These are phyloP conservation scores for Calonectria fujianensis DNA, from an alignment of 2,329 filamentous ascomycete genomes.

Conservation along the genomic window DNA sequence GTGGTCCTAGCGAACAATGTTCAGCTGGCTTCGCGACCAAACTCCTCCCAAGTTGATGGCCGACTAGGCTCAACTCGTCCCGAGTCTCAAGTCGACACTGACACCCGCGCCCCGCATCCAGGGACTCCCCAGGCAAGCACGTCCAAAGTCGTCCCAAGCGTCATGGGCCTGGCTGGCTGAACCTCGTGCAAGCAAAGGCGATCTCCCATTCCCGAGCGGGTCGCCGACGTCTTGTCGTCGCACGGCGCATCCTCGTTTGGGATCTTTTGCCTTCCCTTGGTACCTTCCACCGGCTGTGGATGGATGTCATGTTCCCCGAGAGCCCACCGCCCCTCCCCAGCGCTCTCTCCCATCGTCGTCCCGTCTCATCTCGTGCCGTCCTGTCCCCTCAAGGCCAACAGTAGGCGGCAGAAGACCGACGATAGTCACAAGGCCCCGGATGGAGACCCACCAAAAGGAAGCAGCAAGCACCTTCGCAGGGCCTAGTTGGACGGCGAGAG, in stretches of 20 bases:
- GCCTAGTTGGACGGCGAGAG: slow-evolving; percentile 40
- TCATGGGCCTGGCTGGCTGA: slow-evolving; percentile 48
- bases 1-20: slow-evolving; percentile 20
- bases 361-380: slow-evolving; percentile 26
- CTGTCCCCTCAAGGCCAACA: slow-evolving; percentile 13
- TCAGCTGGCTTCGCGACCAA: slow-evolving; percentile 38
- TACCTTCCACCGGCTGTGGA: neutral
- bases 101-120: slow-evolving; percentile 35
- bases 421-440: slow-evolving; percentile 30
- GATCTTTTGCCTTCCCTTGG: slow-evolving; percentile 11
- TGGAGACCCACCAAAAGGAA: slow-evolving; percentile 38
- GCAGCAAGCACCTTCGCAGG: slow-evolving; percentile 38
- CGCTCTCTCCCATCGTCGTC: neutral
- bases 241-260: slow-evolving; percentile 28
- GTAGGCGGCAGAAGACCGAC: slow-evolving; percentile 33
- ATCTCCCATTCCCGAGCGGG: slow-evolving; percentile 19
- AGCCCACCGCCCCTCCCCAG: slow-evolving; percentile 45
- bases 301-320: slow-evolving; percentile 29
- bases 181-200: slow-evolving; percentile 36
- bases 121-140: slow-evolving; percentile 26
- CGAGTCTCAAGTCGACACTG: slow-evolving; percentile 31
- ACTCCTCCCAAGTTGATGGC: slow-evolving; percentile 28
- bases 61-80: slow-evolving; percentile 33
- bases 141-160: slow-evolving; percentile 34
- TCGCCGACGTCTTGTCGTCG: slow-evolving; percentile 20